phyloP scores from a whole-genome alignment of 352 stramenopile genomes.

The Phytophthora foliorum region DNA sequence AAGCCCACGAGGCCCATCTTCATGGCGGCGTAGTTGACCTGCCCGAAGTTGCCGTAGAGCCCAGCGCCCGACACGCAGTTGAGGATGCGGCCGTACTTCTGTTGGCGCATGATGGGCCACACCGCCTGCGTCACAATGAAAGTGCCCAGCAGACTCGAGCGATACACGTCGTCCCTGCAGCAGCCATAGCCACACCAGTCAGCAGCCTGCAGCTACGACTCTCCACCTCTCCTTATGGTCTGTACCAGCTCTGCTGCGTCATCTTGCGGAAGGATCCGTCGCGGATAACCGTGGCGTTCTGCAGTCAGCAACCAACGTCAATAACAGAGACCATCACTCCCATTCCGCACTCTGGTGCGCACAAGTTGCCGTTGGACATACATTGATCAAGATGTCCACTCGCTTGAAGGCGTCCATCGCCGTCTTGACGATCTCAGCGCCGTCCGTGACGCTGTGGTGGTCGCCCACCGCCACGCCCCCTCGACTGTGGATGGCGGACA shows the following conservation, averaged over 20 bases:
- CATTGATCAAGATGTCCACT: conserved; percentile 84
- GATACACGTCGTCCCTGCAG: conserved; percentile 68
- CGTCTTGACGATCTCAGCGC: conserved; percentile 51
- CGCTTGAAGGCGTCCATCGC: conserved; percentile 58
- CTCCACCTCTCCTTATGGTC: background rate
- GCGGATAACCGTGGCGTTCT: conserved; percentile 79
- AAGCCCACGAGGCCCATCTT: conserved; percentile 83
- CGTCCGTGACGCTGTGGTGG: conserved; percentile 62
- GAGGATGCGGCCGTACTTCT: conserved; percentile 80
- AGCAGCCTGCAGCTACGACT: background rate
- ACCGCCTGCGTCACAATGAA: conserved; percentile 73
- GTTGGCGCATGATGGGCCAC: conserved; percentile 75
- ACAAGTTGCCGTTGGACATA: conserved; percentile 31
- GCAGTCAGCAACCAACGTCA: conserved; percentile 22
- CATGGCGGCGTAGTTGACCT: conserved; percentile 83
- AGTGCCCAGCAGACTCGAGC: conserved; percentile 64
- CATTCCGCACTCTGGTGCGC: conserved; percentile 8
- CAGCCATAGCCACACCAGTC: background rate
- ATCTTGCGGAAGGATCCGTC: conserved; percentile 85
- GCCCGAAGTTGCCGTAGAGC: conserved; percentile 83
- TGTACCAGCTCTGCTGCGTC: conserved; percentile 67
- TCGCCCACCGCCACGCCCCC: conserved; percentile 62
- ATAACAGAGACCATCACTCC: conserved; percentile 19
- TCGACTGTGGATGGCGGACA: conserved; percentile 42
- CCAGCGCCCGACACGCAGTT: conserved; percentile 74